Conservation (phyloP, 139 green algal genomes). For the Coelastrella sp. region DNA sequence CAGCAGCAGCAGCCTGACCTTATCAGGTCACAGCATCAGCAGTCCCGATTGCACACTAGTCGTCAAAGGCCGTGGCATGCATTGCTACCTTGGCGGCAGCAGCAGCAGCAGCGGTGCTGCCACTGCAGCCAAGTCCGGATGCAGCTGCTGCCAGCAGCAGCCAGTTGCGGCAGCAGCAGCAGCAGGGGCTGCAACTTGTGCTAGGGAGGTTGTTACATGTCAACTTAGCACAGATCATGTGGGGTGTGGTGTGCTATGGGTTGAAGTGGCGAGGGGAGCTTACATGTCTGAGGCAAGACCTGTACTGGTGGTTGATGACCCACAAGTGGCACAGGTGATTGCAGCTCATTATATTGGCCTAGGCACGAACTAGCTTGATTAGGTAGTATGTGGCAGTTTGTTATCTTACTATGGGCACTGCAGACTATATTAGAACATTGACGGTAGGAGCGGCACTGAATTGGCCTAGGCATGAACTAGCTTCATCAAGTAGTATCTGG, state of each 20-base stretch:
- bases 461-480: no score
- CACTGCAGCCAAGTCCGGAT: background rate
- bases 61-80: background rate
- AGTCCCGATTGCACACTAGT: constrained; percentile 1
- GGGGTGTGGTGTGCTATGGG: constrained; percentile 46
- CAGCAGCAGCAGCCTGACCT: constrained; percentile 1
- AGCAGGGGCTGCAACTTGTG: background rate
- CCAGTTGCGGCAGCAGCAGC: constrained; percentile 4
- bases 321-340: constrained; percentile 41
- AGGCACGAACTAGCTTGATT: no score
- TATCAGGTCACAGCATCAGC: constrained; percentile 19
- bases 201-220: background rate
- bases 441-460: no score
- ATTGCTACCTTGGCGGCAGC: background rate
- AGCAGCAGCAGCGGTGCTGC: background rate
- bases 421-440: no score
- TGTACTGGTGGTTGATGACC: constrained; percentile 64
- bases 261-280: constrained; percentile 58
- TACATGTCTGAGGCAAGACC: constrained; percentile 52
- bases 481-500: no score
- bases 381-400: no score
- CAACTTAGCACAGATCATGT: background rate
- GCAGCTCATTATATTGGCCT: no score
- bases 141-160: background rate
- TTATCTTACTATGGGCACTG: no score